Evolutionary conservation across 768 basidiomycete genomes (phyloP).

Genomic region (Cystobasidium tubakii): DNA sequence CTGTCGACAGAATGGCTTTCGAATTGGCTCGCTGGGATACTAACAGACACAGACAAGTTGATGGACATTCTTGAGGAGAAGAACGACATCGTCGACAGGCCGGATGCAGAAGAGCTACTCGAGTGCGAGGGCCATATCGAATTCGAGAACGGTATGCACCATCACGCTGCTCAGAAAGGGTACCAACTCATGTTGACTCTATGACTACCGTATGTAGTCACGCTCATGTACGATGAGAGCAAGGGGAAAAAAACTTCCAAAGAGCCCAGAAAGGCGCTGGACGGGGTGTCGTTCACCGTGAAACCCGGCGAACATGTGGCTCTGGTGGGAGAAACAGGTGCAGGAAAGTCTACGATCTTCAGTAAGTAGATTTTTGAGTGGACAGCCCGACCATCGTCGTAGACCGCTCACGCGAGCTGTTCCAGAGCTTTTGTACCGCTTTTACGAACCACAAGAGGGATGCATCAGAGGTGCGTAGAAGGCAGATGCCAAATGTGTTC

Average conservation of each 20-base stretch:
- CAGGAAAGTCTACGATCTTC: conserved; percentile 66
- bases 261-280: conserved; percentile 50
- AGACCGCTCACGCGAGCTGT: neutral
- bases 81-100: conserved; percentile 16
- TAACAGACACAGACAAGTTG: conserved; percentile 10
- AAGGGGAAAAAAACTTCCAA: conserved; percentile 51
- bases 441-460: conserved; percentile 81
- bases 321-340: conserved; percentile 75
- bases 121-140: conserved; percentile 20
- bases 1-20: conserved; percentile 53
- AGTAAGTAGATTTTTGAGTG: too few species aligned
- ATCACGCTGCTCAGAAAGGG: too few species aligned
- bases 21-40: conserved; percentile 54
- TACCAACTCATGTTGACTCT: too few species aligned
- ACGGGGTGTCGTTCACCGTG: conserved; percentile 80
- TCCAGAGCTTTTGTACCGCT: conserved; percentile 64
- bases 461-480: conserved; percentile 34
- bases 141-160: conserved; percentile 55
- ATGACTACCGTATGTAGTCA: conserved; percentile 62
- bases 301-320: conserved; percentile 84
- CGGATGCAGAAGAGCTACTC: conserved; percentile 15
- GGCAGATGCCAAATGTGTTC: too few species aligned
- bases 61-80: conserved; percentile 11
- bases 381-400: too few species aligned
- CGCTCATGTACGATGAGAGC: conserved; percentile 35